phyloP scores from a whole-genome alignment of 805 yeast genomes.

The Wickerhamiella kurtzmanii region DNA sequence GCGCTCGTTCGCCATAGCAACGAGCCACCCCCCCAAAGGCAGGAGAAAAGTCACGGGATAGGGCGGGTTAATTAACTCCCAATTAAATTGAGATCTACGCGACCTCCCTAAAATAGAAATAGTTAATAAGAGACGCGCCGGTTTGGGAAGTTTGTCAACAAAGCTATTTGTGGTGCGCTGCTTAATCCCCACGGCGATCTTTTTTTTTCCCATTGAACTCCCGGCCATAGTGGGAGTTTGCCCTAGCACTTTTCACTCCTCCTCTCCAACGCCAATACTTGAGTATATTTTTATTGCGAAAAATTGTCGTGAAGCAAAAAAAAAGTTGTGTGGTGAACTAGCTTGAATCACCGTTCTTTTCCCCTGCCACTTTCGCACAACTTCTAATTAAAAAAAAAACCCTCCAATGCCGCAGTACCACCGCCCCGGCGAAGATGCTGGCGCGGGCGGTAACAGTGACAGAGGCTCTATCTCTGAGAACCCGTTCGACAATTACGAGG shows the following conservation, averaged over 20 bases:
- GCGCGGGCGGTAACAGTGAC: neutral
- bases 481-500: constrained; percentile 12
- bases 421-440: constrained; percentile 6
- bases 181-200: neutral
- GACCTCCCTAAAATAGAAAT: neutral
- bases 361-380: neutral
- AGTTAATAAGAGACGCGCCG: neutral
- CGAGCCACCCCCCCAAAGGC: too few species aligned
- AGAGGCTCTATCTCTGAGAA: constrained; percentile 3
- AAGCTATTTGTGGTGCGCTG: neutral
- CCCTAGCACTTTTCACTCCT: neutral
- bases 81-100: neutral
- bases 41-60: neutral
- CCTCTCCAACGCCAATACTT: too few species aligned
- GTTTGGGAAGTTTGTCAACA: constrained; percentile 3
- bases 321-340: too few species aligned
- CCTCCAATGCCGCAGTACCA: constrained; percentile 3
- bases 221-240: neutral
- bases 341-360: neutral
- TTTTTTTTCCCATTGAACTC: neutral
- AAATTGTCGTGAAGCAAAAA: too few species aligned
- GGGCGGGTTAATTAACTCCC: neutral
- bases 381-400: neutral
- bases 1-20: too few species aligned
- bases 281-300: too few species aligned